Base-by-base conservation (phyloP, 2,329 filamentous ascomycete species). In the Penicillium sp. region DNA sequence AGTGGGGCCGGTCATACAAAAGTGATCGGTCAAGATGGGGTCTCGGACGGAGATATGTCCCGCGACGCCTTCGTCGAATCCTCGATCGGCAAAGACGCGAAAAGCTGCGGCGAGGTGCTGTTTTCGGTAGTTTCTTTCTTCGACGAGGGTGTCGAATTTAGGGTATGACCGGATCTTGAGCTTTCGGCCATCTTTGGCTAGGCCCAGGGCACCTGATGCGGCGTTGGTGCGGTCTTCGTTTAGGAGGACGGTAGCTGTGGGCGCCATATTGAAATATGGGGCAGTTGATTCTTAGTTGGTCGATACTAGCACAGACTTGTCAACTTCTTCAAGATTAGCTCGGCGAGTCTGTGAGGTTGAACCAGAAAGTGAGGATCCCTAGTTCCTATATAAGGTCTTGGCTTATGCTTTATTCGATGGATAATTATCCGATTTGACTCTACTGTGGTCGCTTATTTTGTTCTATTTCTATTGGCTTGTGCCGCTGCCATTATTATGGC, bases 11-110 rank as follows among this genome's bases (percentile, higher is more conserved):
- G 7, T 26, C 27, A 26, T 54, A 54, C 89, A 91, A 73, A 89
- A 87, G 16, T 50, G 16, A 58, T 84, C 77, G 0, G 77, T 75
- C 62, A 83, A 77, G 69, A 89, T 85, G 0, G 87, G 87, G 68
- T 90, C 87, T 13, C 87, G 80, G 1, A 90, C 83, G 14, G 78
- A 82, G 62, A 90, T 90, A 71, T 90, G 87, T 0, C 87, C 87
- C 27, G 80, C 80, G 78, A 89, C 88, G 54, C 88, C 88, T 72
- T 90, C 87, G 0, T 84, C 85, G 72, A 85, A 89, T 49, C 84
- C 85, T 64, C 84, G 82, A 47, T 86, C 82, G 1, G 85, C 79
- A 70, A 88, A 90, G 68, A 88, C 81, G 27, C 88, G 84, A 73
- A 90, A 90, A 4, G 85, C 86, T 3, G 83, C 82, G 4, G 87